These are phyloP conservation scores for Tuber microsphaerosporum DNA, from an alignment of 495 filamentous ascomycete genomes.

Conservation along the genomic window DNA sequence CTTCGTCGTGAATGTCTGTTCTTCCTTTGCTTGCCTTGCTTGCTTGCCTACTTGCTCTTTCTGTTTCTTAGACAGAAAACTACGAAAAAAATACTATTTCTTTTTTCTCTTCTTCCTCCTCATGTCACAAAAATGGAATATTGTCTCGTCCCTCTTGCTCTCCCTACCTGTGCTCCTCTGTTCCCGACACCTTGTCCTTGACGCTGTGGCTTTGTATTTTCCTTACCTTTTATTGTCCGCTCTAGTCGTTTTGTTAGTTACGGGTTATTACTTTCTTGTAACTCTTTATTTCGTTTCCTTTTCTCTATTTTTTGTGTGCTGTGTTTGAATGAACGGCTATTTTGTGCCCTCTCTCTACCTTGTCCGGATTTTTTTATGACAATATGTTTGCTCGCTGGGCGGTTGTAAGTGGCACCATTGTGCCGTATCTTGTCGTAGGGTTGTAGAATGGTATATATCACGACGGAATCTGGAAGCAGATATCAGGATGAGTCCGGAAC, in stretches of 20 bases:
- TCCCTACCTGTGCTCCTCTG: background rate
- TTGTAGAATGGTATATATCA: background rate
- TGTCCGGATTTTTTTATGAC: background rate
- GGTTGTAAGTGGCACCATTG: background rate
- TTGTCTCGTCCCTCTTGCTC: background rate
- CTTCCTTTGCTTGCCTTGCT: background rate
- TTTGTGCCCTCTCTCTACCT: background rate
- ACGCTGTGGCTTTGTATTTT: background rate
- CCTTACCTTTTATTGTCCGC: background rate
- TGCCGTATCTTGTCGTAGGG: background rate
- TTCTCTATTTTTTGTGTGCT: background rate
- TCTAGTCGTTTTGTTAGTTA: background rate
- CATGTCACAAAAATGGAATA: background rate
- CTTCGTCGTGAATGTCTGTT: background rate
- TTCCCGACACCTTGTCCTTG: background rate
- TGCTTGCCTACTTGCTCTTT: background rate
- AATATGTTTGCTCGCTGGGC: background rate
- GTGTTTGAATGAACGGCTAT: background rate
- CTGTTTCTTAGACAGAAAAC: slow-evolving; percentile 7
- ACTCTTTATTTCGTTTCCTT: background rate
- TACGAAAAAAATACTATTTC: background rate
- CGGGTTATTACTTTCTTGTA: background rate
- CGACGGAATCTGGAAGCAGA: background rate
- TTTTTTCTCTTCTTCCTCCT: background rate
- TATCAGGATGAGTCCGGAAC: too few species aligned